Base-by-base conservation (phyloP, 805 yeast species). In the Wickerhamiella cacticola region DNA sequence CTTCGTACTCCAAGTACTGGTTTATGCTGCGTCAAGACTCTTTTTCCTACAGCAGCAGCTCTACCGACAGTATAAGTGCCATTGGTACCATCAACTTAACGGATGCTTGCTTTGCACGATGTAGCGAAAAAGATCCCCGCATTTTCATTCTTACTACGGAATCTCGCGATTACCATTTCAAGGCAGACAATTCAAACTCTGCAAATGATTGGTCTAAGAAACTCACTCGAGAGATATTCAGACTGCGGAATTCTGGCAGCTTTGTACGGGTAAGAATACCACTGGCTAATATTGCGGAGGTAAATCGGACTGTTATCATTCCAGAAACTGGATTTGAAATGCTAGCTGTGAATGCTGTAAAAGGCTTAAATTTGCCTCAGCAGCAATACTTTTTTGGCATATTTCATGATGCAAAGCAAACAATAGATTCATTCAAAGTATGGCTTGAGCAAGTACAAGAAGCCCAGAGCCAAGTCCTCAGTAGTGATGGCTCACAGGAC, bases 1-100 rank as follows among this genome's bases (percentile, higher is more conserved):
- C 56, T 63, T 12, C 56, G 23, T 65, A 66, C 43, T 65, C 66
- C 24, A 70, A 94, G 41, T 80, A 73, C 59, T 89, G 96, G 96
- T 86, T 86, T 5, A 75, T 86, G 0, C 66, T 89, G 50, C 70
- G 82, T 53, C 78, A 78, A 33, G 78, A 78, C 41, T 73, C 86
- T 0, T 69, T 89, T 15, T 72, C 84, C 2, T 69, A 84, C 33
- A 87, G 81, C 61, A 66, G 74, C 7, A 75, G 74, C 6, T 74
- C 95, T 1, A 78, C 85, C 0, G 94, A 87, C 50, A 65, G 81
- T n/a, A 86, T 87, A 62, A 87, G 86, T 65, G 96, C 97, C 0
- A 68, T 70, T 7, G 65, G 82, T 31, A 80, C 85, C 0, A 76
- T 89, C 31, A 92, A 86, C 60, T 66, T 89, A 52, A 69, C 77